Evolutionary conservation across 257 asterid genomes (phyloP), one percentile per base, ranked within the genome.

Genomic region (Nicotiana tabacum): DNA sequence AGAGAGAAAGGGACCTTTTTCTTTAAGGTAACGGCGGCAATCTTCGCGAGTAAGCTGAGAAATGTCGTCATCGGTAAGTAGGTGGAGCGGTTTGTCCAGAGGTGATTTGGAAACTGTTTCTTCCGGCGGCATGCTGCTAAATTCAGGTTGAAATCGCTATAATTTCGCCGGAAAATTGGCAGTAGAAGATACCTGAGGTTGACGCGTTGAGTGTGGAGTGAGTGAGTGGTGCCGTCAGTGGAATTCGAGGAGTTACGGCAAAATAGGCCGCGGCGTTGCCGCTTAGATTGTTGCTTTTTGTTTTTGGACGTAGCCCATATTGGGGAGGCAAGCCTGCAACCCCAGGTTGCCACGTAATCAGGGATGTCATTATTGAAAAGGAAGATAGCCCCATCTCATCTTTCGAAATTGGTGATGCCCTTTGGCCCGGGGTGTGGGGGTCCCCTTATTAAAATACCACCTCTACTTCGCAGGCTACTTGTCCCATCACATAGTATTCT

Each of bases 31-130:
- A 67, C 95, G 97, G 87, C 99, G 98, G 93, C 99, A 96, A 83
- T 96, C 99, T 78, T 96, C 98, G 48, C 99, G 98, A 66, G 99
- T 96, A 65, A 96, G 91, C 91, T 93, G 99, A 84, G 99, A 92
- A 93, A 96, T 93, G 98, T 96, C 99, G 82, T 96, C 99, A 68
- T 94, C 98, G 13, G 98, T 96, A 82, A 96, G 99, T 80, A 55
- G 90, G 87, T 91, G 86, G 61, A 96, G 98, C 82, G 98, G 98
- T 88, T 93, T 94, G 67, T 94, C 95, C n/a, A 96, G 98, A 39
- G 89, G 91, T 24, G 95, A 90, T 92, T 93, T 96, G 24, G 46
- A 85, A 32, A 86, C 87, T 66, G 89, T 35, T 32, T 90, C 91
- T 68, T 88, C 95, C 87, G 91, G 88, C 83, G 90, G 87, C 90